Evolutionary conservation across 371 early-diverging fungal genomes (phyloP), one percentile per base, ranked within the genome.

Genomic region (Zancudomyces culisetae): DNA sequence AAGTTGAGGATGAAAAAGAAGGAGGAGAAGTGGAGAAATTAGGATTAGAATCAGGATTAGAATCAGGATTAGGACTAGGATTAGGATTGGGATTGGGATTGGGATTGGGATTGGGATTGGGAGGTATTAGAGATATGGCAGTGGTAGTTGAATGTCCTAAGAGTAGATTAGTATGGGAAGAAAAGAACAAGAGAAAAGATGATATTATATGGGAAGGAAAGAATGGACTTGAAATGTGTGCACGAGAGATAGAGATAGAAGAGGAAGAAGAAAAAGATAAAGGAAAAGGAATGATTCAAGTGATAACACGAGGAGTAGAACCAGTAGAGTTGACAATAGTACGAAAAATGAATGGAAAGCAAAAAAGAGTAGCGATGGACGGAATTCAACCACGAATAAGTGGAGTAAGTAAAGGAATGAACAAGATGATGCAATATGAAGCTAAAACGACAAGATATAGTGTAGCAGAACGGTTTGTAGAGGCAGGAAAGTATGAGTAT

Each of bases 131-230:
- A n/a, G 60, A 57, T 12, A 59, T 49, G 15, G 59, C 64, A 1
- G 55, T 66, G n/a, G 67, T 66, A 2, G 67, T 66, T 8, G 43
- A 55, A 21, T 62, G 67, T 39, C 67, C 67, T n/a, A 55, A 29
- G 10, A 66, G 65, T 1, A 59, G 39, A 0, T 53, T 66, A 39
- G 55, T 55, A 45, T 66, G 66, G 67, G 45, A 39, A 23, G 24
- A 21, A 4, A n/a, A 2, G 12, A 19, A 26, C 4, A 2, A 21
- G 27, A n/a, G 2, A 26, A 22, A 50, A 26, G 56, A 2, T 2
- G 57, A 66, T 42, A 53, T 54, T 42, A 55, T 66, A 53, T 30
- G 35, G 13, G 54, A 57, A 18, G 63, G 53, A 27, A 43, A 45
- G 52, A 54, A 42, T 58, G 66, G 20, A 55, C 60, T n/a, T 56